Percentiles rank a stretch among this genome's conserved stretches.
Evolutionary conservation across 2,329 filamentous ascomycete species (phyloP).

Genomic region (Colletotrichum lupini): DNA sequence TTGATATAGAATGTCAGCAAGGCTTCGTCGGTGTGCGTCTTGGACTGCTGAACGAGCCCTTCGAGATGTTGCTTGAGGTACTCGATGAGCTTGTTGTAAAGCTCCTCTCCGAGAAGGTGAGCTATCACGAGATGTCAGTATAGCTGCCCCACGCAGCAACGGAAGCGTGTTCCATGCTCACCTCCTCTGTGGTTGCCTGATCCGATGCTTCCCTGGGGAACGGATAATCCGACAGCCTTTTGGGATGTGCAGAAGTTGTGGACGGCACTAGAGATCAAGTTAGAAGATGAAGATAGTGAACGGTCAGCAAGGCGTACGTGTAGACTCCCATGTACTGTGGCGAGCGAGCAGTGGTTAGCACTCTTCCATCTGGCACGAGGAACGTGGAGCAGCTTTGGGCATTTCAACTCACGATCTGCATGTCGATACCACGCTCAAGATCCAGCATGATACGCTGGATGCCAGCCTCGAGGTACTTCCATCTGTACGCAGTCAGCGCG

Average conservation of each 20-base stretch:
- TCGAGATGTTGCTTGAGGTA: conserved; percentile 85
- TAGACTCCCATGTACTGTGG: conserved; percentile 93
- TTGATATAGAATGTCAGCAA: conserved; percentile 93
- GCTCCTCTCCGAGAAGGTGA: conserved; percentile 92
- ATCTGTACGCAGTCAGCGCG: conserved; percentile 63
- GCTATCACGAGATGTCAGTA: conserved; percentile 62
- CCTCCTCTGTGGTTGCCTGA: conserved; percentile 77
- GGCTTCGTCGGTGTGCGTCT: conserved; percentile 87
- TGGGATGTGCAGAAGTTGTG: conserved; percentile 99
- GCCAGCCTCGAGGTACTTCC: conserved; percentile 88
- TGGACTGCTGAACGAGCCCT: conserved; percentile 77
- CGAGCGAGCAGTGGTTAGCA: conserved; percentile 24
- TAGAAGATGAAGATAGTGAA: conserved; percentile 41
- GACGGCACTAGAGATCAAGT: conserved; percentile 72
- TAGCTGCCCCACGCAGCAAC: conserved; percentile 12
- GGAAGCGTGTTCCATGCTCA: conserved; percentile 44
- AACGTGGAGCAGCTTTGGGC: conserved; percentile 26
- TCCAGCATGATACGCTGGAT: conserved; percentile 95
- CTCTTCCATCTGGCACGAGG: background rate
- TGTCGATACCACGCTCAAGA: conserved; percentile 91
- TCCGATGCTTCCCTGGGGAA: conserved; percentile 47
- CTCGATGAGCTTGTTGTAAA: conserved; percentile 90
- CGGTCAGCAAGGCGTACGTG: conserved; percentile 65
- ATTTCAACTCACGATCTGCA: conserved; percentile 77
- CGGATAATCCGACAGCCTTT: conserved; percentile 79